Percentiles rank a stretch among this genome's conserved stretches.
Evolutionary conservation across 345 rosid species (phyloP).

Genomic region (Salix udensis): DNA sequence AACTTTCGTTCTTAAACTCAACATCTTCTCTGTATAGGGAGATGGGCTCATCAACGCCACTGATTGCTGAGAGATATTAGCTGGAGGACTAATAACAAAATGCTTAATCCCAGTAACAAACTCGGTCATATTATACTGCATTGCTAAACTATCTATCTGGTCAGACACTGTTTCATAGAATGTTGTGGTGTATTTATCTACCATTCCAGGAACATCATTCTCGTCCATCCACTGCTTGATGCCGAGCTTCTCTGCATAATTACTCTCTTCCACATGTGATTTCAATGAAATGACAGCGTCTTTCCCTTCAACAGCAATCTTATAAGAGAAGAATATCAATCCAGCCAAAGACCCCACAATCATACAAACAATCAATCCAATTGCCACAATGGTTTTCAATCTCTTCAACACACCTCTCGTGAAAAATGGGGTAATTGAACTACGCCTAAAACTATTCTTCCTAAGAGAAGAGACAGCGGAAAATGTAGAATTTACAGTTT

Average conservation of each 20-base stretch:
- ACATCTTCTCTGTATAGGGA: slow-evolving; percentile 64
- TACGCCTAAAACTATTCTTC: slow-evolving; percentile 61
- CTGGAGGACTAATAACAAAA: slow-evolving; percentile 55
- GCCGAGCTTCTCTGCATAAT: slow-evolving; percentile 85
- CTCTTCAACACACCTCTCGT: slow-evolving; percentile 73
- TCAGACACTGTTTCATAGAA: slow-evolving; percentile 67
- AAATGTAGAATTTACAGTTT: slow-evolving; percentile 58
- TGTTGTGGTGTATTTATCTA: slow-evolving; percentile 63
- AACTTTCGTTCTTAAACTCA: slow-evolving; percentile 56
- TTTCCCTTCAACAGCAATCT: slow-evolving; percentile 92
- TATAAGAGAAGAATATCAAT: slow-evolving; percentile 76
- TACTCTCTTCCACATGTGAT: slow-evolving; percentile 76
- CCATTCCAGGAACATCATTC: slow-evolving; percentile 87
- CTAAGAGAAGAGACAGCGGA: slow-evolving; percentile 68
- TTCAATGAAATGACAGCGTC: slow-evolving; percentile 73
- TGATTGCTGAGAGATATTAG: slow-evolving; percentile 44
- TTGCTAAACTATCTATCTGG: slow-evolving; percentile 75
- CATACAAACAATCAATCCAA: slow-evolving; percentile 83
- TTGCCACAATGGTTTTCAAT: slow-evolving; percentile 66
- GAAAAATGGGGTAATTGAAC: slow-evolving; percentile 56
- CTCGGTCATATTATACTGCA: slow-evolving; percentile 93
- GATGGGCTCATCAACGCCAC: slow-evolving; percentile 55
- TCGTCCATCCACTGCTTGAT: slow-evolving; percentile 90
- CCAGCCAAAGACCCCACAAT: slow-evolving; percentile 67
- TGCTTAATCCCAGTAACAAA: slow-evolving; percentile 82